Evolutionary conservation across 2,329 filamentous ascomycete genomes (phyloP).

Genomic region (Myotisia sp.): DNA sequence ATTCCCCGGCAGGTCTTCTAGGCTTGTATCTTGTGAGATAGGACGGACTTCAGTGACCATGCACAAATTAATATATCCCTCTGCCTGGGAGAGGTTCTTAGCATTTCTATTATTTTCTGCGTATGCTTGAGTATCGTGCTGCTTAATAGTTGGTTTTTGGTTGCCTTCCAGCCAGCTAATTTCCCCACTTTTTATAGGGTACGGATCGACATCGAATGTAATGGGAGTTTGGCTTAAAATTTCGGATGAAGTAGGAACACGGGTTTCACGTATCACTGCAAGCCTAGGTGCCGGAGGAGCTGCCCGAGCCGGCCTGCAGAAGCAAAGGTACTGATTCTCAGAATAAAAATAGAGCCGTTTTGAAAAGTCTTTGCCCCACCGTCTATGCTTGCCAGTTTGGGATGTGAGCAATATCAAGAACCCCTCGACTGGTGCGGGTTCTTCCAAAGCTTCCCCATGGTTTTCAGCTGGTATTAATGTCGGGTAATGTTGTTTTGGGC

Average conservation of each 20-base stretch:
- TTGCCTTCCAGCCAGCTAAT: conserved; percentile 44
- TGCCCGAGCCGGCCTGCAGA: conserved; percentile 46
- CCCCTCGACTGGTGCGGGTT: conserved; percentile 50
- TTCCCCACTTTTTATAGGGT: conserved; percentile 38
- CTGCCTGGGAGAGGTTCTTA: conserved; percentile 44
- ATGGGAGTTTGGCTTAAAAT: conserved; percentile 45
- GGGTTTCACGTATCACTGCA: conserved; percentile 27
- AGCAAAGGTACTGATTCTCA: conserved; percentile 49
- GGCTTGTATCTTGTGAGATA: conserved; percentile 37
- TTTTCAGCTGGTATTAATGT: conserved; percentile 33
- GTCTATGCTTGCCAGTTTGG: conserved; percentile 44
- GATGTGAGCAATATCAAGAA: conserved; percentile 52
- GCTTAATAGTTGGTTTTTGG: conserved; percentile 28
- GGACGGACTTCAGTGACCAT: conserved; percentile 44
- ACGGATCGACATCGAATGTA: conserved; percentile 49
- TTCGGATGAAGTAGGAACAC: conserved; percentile 40
- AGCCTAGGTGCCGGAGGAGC: conserved; percentile 45
- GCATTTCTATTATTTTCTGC: conserved; percentile 45
- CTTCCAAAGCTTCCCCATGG: conserved; percentile 32
- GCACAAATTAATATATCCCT: conserved; percentile 50
- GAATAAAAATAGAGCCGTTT: conserved; percentile 52
- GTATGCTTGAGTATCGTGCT: conserved; percentile 44
- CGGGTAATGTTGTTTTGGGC: conserved; percentile 51
- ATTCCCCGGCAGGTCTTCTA: conserved; percentile 40
- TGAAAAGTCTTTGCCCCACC: conserved; percentile 47